These are phyloP conservation scores for Filobasidium floriforme DNA, from an alignment of 768 basidiomycete species.

Conservation along the genomic window DNA sequence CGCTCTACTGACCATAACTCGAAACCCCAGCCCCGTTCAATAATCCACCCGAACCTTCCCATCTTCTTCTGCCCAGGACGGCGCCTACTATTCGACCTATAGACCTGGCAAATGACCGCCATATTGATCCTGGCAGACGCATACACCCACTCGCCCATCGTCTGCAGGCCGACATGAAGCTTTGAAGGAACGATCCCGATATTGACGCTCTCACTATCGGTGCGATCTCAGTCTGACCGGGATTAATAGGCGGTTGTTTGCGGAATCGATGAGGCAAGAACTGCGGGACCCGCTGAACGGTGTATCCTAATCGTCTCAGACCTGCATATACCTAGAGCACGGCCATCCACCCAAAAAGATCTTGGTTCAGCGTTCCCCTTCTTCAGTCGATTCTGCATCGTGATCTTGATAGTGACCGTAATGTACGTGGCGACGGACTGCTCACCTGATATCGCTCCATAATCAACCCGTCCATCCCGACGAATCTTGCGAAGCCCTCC, in stretches of 20 bases:
- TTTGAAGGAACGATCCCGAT: neutral
- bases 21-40: neutral
- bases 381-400: too few relatives aligned
- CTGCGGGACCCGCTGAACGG: slow-evolving; percentile 66
- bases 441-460: slow-evolving; percentile 81
- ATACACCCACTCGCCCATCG: neutral
- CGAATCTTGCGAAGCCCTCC: slow-evolving; percentile 78
- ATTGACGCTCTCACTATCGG: neutral
- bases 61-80: neutral
- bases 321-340: slow-evolving; percentile 73
- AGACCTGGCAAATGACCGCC: neutral
- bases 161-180: neutral
- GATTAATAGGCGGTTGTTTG: neutral
- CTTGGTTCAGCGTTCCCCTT: too few relatives aligned
- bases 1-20: slow-evolving; percentile 10
- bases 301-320: slow-evolving; percentile 83
- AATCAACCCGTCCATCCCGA: slow-evolving; percentile 67
- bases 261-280: slow-evolving; percentile 46
- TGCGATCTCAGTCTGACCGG: neutral
- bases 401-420: too few relatives aligned
- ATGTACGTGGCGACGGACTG: too few relatives aligned
- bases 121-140: neutral
- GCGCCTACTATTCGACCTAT: too few relatives aligned
- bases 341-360: neutral
- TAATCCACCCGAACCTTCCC: slow-evolving; percentile 13